These are phyloP conservation scores for Trichophyton verrucosum DNA, from an alignment of 2,329 filamentous ascomycete species.

Conservation along the genomic window DNA sequence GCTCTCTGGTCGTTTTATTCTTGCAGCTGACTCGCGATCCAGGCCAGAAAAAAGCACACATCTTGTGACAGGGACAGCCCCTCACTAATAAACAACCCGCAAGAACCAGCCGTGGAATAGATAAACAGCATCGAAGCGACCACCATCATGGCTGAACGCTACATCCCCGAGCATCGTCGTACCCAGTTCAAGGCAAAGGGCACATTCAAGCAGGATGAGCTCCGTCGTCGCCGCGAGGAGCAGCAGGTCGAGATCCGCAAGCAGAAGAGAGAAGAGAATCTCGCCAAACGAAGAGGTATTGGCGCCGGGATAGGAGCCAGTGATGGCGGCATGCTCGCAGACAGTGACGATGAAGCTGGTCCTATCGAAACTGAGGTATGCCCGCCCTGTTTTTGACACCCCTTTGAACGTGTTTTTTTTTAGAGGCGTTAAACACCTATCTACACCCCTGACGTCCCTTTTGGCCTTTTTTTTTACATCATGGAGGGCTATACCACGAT, in stretches of 20 bases:
- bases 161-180: conserved; percentile 98
- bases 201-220: conserved; percentile 97
- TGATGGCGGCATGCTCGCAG: conserved; percentile 71
- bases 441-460: neutral
- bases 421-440: neutral
- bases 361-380: conserved; percentile 94
- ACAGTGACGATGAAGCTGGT: conserved; percentile 93
- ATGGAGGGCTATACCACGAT: neutral
- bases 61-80: neutral
- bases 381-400: neutral
- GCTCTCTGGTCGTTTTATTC: neutral
- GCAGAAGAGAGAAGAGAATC: conserved; percentile 96
- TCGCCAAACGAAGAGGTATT: conserved; percentile 95
- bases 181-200: conserved; percentile 99
- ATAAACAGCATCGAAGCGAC: conserved; percentile 9
- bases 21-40: neutral
- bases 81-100: neutral
- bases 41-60: neutral
- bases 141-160: conserved; percentile 83
- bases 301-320: conserved; percentile 47
- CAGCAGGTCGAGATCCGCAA: conserved; percentile 99
- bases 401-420: neutral
- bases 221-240: conserved; percentile 94
- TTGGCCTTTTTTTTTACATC: too few species aligned
- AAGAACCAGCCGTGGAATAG: conserved; percentile 10